Conservation (phyloP, 169 alveolate species). For the Plasmodium billcollinsi region DNA sequence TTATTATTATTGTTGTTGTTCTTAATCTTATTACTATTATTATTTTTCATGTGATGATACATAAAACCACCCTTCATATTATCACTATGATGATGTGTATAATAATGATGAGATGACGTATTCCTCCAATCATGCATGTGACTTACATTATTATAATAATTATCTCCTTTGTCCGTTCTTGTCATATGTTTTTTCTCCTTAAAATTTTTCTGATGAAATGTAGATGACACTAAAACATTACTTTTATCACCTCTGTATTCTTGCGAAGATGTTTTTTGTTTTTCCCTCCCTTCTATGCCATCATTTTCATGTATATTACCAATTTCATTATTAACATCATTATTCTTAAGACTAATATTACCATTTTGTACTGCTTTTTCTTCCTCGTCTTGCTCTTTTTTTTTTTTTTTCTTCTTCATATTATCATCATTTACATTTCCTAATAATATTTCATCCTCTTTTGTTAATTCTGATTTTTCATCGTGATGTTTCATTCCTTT, state of each 20-base stretch:
- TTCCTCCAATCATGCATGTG: constrained; percentile 44
- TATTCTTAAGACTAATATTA: neutral
- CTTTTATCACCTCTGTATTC: neutral
- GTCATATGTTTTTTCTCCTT: constrained; percentile 19
- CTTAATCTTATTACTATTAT: neutral
- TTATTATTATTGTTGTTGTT: neutral
- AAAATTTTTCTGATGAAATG: neutral
- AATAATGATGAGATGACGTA: no score
- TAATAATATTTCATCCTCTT: no score
- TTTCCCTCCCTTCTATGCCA: neutral
- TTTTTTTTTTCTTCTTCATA: neutral
- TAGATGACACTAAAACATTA: neutral
- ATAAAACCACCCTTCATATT: neutral
- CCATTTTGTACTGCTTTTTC: constrained; percentile 2
- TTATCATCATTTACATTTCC: constrained; percentile 33
- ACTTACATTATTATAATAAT: neutral
- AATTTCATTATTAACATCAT: neutral
- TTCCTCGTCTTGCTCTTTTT: constrained; percentile 2
- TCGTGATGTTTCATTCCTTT: constrained; percentile 8
- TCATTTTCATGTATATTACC: neutral
- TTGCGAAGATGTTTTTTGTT: neutral
- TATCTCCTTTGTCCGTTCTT: constrained; percentile 19
- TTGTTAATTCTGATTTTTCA: neutral
- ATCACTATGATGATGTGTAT: constrained; percentile 10
- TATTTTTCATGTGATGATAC: neutral